Evolutionary conservation across 2,329 filamentous ascomycete species (phyloP).

Genomic region (Pyrenophora seminiperda): DNA sequence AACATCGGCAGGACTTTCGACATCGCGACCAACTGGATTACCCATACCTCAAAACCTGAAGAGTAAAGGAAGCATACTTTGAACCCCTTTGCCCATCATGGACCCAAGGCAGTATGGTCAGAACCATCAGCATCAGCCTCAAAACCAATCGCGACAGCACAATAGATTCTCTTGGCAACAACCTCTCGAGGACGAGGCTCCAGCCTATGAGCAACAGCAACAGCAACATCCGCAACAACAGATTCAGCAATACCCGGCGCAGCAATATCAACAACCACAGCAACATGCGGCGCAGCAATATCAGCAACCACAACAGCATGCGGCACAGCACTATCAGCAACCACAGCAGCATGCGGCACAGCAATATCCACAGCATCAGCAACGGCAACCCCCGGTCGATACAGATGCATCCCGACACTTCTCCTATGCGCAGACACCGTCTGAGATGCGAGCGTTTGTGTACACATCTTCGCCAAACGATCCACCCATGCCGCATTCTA

Average conservation of each 20-base stretch:
- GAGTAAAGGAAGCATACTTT: background rate
- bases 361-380: conserved; percentile 9
- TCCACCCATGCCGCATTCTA: conserved; percentile 31
- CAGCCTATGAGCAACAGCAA: conserved; percentile 16
- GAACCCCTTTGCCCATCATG: conserved; percentile 20
- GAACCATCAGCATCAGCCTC: conserved; percentile 21
- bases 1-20: background rate
- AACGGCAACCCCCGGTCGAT: conserved; percentile 21
- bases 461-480: conserved; percentile 34
- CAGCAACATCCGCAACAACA: conserved; percentile 5
- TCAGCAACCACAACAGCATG: conserved; percentile 1
- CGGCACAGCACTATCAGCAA: conserved; percentile 5
- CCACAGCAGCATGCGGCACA: background rate
- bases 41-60: background rate
- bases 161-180: conserved; percentile 46
- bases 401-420: conserved; percentile 35
- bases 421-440: conserved; percentile 46
- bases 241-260: conserved; percentile 2
- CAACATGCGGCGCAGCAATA: conserved; percentile 8
- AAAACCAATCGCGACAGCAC: conserved; percentile 22
- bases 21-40: background rate
- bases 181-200: conserved; percentile 28
- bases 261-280: conserved; percentile 4
- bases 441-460: conserved; percentile 38
- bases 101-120: conserved; percentile 30